Evolutionary conservation across 495 filamentous ascomycete species (phyloP).

Genomic region (Symbiotaphrina buchneri): DNA sequence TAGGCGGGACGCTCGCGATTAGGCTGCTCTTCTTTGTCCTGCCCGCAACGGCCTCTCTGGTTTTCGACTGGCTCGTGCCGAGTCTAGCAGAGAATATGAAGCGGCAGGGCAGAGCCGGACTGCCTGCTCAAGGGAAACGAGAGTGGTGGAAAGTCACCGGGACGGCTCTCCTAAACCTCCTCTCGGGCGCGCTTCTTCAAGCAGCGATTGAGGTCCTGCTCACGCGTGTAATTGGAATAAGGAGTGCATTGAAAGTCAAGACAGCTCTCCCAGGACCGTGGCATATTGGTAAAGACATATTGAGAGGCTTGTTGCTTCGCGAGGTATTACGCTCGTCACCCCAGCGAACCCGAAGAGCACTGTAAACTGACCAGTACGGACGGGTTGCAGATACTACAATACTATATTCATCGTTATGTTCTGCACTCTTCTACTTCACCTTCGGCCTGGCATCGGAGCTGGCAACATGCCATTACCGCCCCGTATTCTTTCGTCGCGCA

Average conservation of each 20-base stretch:
- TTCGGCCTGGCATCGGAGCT: slow-evolving; percentile 25
- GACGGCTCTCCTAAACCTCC: neutral
- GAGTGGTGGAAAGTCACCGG: slow-evolving; percentile 17
- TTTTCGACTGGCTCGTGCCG: slow-evolving; percentile 49
- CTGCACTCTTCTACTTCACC: slow-evolving; percentile 30
- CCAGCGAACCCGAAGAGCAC: neutral
- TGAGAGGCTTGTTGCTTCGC: slow-evolving; percentile 23
- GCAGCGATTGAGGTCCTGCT: slow-evolving; percentile 23
- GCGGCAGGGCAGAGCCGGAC: slow-evolving; percentile 34
- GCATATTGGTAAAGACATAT: slow-evolving; percentile 27
- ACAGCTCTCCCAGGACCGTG: slow-evolving; percentile 38
- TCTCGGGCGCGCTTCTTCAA: slow-evolving; percentile 9
- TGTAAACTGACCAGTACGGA: no score
- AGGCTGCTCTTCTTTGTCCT: slow-evolving; percentile 52
- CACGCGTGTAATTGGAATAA: slow-evolving; percentile 22
- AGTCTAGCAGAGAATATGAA: slow-evolving; percentile 44
- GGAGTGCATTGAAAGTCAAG: slow-evolving; percentile 33
- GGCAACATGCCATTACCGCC: slow-evolving; percentile 38
- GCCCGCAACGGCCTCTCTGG: slow-evolving; percentile 49
- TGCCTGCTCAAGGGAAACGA: slow-evolving; percentile 25
- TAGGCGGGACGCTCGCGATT: slow-evolving; percentile 40
- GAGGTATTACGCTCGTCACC: slow-evolving; percentile 28
- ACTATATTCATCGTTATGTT: slow-evolving; percentile 48
- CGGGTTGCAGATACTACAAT: slow-evolving; percentile 12
- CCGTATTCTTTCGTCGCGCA: slow-evolving; percentile 47